Percentiles rank a stretch among this genome's conserved stretches.
Conservation (phyloP, 257 asterid species). For the Perilla frutescens region DNA sequence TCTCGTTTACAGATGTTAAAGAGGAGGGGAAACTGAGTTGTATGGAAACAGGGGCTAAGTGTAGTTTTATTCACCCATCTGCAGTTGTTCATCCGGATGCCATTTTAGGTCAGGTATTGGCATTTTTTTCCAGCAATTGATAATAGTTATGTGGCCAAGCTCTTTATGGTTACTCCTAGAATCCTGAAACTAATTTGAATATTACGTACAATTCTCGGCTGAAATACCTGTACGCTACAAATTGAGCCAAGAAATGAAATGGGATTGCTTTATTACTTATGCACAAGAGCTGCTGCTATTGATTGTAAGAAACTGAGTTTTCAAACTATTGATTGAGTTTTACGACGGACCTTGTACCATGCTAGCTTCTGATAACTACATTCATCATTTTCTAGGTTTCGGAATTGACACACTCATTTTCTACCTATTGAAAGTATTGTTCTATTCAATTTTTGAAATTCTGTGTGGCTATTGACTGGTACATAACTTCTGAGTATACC, state of each 20-base stretch:
- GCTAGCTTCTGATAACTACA: not conserved
- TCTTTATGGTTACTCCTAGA: not conserved
- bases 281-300: not conserved
- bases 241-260: constrained; percentile 5
- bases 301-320: not conserved
- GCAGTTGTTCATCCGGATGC: constrained; percentile 76
- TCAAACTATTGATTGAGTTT: not conserved
- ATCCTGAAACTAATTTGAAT: not conserved
- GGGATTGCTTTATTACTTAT: constrained; percentile 1
- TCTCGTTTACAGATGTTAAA: constrained; percentile 49
- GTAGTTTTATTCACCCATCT: constrained; percentile 63
- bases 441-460: not conserved
- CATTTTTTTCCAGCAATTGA: constrained; percentile 4
- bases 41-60: constrained; percentile 27
- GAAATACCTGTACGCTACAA: not conserved
- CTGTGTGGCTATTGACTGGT: not conserved
- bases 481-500: not conserved
- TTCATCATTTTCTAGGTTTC: not conserved
- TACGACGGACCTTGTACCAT: not conserved
- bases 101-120: constrained; percentile 68
- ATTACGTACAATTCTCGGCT: not conserved
- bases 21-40: constrained; percentile 46
- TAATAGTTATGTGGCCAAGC: not conserved
- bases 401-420: not conserved
- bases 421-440: not conserved